These are phyloP conservation scores for Diaporthe sp. DNA, from an alignment of 2,329 filamentous ascomycete genomes.

Conservation along the genomic window DNA sequence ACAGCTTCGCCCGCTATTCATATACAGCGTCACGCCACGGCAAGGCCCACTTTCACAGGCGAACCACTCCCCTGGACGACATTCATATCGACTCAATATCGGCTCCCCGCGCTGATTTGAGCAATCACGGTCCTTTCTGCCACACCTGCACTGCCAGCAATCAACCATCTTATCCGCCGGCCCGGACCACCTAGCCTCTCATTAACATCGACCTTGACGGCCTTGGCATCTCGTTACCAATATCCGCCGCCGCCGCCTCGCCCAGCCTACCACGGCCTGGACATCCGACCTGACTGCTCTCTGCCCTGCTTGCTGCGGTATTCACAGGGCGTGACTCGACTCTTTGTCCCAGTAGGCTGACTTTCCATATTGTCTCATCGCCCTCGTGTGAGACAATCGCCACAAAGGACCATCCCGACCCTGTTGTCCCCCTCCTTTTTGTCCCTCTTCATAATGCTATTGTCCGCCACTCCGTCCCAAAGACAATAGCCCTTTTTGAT, in stretches of 20 bases:
- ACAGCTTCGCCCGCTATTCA: conserved; percentile 21
- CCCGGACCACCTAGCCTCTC: conserved; percentile 32
- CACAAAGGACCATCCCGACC: conserved; percentile 22
- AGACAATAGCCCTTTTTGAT: conserved; percentile 33
- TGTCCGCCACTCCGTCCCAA: conserved; percentile 11
- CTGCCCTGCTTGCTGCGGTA: conserved; percentile 10
- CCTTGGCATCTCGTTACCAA: conserved; percentile 7
- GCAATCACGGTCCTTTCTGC: conserved; percentile 29
- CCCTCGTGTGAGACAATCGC: conserved; percentile 6
- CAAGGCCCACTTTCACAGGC: conserved; percentile 20
- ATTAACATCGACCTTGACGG: conserved; percentile 17
- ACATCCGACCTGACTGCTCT: conserved; percentile 15
- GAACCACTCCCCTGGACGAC: not conserved
- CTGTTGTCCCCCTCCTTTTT: conserved; percentile 14
- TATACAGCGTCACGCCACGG: conserved; percentile 17
- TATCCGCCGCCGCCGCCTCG: conserved; percentile 8
- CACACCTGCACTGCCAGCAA: conserved; percentile 16
- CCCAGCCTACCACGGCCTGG: conserved; percentile 5
- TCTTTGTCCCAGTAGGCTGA: conserved; percentile 20
- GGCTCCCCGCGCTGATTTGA: conserved; percentile 19
- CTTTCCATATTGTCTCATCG: conserved; percentile 8
- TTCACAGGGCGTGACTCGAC: conserved; percentile 13
- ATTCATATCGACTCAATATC: conserved; percentile 20
- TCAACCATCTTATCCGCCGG: conserved; percentile 32
- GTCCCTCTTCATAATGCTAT: conserved; percentile 33